phyloP scores from a whole-genome alignment of 78 protist genomes.

The Dictyostelium purpureum region DNA sequence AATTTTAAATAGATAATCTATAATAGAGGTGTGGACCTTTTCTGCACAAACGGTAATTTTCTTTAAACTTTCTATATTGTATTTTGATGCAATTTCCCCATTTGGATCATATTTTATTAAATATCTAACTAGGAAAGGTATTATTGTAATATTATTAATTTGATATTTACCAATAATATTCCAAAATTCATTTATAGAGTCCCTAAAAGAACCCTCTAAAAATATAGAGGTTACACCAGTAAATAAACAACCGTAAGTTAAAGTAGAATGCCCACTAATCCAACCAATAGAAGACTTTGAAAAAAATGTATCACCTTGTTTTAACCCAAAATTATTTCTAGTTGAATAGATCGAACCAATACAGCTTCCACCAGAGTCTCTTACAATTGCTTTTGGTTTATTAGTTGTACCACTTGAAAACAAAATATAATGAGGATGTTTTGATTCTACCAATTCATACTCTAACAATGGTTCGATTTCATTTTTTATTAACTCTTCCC shows the following conservation, averaged over 20 bases:
- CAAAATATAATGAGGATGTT: not conserved
- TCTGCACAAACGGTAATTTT: conserved; percentile 60
- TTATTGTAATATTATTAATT: conserved; percentile 34
- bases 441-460: not conserved
- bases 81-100: not conserved
- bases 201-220: conserved; percentile 51
- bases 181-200: conserved; percentile 70
- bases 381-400: not conserved
- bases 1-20: not conserved
- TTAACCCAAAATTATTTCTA: conserved; percentile 5
- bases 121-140: conserved; percentile 49
- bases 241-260: not conserved
- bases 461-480: not conserved
- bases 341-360: conserved; percentile 31
- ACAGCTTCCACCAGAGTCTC: conserved; percentile 22
- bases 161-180: conserved; percentile 17
- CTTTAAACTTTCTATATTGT: conserved; percentile 12
- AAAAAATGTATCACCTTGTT: conserved; percentile 15
- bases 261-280: conserved; percentile 47
- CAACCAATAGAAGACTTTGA: conserved; percentile 75
- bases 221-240: conserved; percentile 57
- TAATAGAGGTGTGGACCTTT: not conserved
- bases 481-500: not conserved
- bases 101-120: conserved; percentile 52
- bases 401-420: not conserved